Conservation (phyloP, 2,329 filamentous ascomycete genomes). For the Exophiala sideris region DNA sequence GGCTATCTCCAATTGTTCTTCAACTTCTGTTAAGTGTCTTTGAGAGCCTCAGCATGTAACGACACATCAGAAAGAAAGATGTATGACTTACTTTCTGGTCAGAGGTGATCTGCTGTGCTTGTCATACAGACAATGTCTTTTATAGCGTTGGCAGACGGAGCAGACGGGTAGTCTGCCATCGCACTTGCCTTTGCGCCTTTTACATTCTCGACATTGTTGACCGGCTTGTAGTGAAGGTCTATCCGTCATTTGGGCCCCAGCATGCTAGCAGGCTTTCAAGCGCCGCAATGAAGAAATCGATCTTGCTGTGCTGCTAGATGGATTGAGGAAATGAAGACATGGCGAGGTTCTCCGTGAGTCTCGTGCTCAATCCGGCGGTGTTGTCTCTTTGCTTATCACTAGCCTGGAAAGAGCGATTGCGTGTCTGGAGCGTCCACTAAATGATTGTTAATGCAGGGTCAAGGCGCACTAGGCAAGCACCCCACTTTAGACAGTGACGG, state of each 20-base stretch:
- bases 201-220: slow-evolving; percentile 23
- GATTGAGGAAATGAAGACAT: not conserved
- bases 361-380: too few species aligned
- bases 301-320: slow-evolving; percentile 6
- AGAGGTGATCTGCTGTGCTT: slow-evolving; percentile 25
- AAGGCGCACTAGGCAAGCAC: too few species aligned
- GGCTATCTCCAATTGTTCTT: slow-evolving; percentile 22
- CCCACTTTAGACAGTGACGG: too few species aligned
- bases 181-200: slow-evolving; percentile 22
- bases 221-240: slow-evolving; percentile 12
- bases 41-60: not conserved
- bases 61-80: not conserved
- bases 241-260: slow-evolving; percentile 10
- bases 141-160: slow-evolving; percentile 25
- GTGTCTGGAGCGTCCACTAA: too few species aligned
- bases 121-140: slow-evolving; percentile 25
- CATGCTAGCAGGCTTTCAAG: slow-evolving; percentile 4
- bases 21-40: slow-evolving; percentile 26
- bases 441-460: too few species aligned
- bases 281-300: not conserved
- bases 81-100: slow-evolving; percentile 18
- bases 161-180: slow-evolving; percentile 24
- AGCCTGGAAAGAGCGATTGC: too few species aligned
- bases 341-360: too few species aligned
- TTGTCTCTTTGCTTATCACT: too few species aligned